Base-by-base conservation (phyloP, 2,329 filamentous ascomycete genomes). In the Talaromyces sp. region DNA sequence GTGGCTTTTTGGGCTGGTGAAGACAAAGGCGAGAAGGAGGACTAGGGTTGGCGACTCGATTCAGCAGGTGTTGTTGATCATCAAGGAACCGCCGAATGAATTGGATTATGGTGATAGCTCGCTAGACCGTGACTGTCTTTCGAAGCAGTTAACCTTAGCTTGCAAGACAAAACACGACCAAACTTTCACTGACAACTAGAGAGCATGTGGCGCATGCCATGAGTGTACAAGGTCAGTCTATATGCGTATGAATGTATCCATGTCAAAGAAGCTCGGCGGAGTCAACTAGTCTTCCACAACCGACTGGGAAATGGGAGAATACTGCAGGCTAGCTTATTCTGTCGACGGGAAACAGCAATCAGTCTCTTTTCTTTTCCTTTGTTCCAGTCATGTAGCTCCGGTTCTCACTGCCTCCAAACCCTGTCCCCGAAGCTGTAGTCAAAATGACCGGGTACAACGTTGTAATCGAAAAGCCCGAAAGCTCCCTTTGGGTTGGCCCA, bases 201-300 rank as follows among this genome's bases (percentile, higher is more conserved):
- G 5, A 35, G 28, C 31, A 54, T 21, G 31, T 54, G 50, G 50
- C 18, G 31, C 31, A 54, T 54, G 31, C 31, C 25, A 54, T 54
- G 50, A 54, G n/a, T 4, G 31, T 23, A 54, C 16, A 4, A 54
- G 28, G 31, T 31, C 28, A 54, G 21, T 54, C 50, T 54, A 37
- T 21, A 9, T 52, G 33, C 28, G 50, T 18, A 18, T 57, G 33
- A 3, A 42, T 28, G 35, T 23, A n/a, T n/a, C n/a, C n/a, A n/a
- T 35, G 18, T 42, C 35, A 57, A 42, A 57, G 54, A 57, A 57
- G 18, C 16, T 37, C 14, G 23, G 54, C 37, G 35, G 18, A 37
- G 54, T n/a, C 8, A 14, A 39, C 37, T 21, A 54, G 1, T 16
- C 9, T 52, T 35, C 31, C 4, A 66, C 69, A 72, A 33, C 66